These are phyloP conservation scores for Fusarium lateritium DNA, from an alignment of 2,329 filamentous ascomycete genomes.

Conservation along the genomic window DNA sequence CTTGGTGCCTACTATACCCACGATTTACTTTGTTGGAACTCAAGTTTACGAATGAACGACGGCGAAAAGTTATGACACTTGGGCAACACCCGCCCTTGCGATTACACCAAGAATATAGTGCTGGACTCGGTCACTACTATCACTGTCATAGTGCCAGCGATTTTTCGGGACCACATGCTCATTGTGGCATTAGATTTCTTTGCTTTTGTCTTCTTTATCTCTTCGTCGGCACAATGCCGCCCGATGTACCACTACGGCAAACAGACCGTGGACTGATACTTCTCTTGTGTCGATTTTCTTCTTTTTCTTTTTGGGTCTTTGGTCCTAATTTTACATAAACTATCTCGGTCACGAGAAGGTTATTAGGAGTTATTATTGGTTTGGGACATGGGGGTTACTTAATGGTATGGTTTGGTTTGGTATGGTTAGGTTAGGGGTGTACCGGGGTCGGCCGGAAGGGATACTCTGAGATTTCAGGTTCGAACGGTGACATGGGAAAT, in stretches of 20 bases:
- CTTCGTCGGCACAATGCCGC: conserved; percentile 19
- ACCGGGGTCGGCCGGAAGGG: conserved; percentile 22
- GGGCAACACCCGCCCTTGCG: conserved; percentile 31
- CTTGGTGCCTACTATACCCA: conserved; percentile 5
- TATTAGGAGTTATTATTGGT: conserved; percentile 37
- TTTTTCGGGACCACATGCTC: conserved; percentile 27
- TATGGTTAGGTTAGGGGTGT: conserved; percentile 16
- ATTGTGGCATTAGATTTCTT: conserved; percentile 44
- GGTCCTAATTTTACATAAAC: conserved; percentile 33
- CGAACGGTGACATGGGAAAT: conserved; percentile 22
- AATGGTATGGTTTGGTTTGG: conserved; percentile 33
- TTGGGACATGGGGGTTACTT: conserved; percentile 42
- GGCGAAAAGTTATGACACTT: conserved; percentile 47
- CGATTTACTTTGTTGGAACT: conserved; percentile 37
- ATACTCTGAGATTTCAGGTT: conserved; percentile 22
- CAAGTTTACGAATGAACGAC: conserved; percentile 48
- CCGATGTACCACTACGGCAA: conserved; percentile 39
- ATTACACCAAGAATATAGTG: conserved; percentile 30
- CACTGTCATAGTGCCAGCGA: conserved; percentile 19
- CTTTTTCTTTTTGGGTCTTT: conserved; percentile 19
- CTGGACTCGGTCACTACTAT: conserved; percentile 22
- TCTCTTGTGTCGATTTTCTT: conserved; percentile 21
- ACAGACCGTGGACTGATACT: conserved; percentile 24
- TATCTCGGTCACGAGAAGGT: conserved; percentile 17
- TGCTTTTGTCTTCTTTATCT: conserved; percentile 30